phyloP scores from a whole-genome alignment of 2,329 filamentous ascomycete genomes.

The Fusarium verrucosum region DNA sequence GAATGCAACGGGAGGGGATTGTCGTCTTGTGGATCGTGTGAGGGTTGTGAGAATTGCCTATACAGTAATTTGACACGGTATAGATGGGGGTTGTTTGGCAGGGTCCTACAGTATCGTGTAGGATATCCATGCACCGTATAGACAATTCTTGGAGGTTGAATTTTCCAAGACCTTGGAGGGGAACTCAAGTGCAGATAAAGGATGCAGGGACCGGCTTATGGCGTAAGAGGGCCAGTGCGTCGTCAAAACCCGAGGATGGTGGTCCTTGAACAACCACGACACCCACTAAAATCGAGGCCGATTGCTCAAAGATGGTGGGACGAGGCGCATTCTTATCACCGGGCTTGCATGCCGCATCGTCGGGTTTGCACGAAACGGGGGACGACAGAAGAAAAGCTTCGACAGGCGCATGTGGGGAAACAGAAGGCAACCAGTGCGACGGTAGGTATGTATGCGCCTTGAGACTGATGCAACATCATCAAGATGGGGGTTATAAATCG shows the following conservation, averaged over 20 bases:
- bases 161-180: conserved; percentile 25
- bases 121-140: conserved; percentile 43
- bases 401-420: conserved; percentile 38
- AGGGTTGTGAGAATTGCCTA: conserved; percentile 41
- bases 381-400: conserved; percentile 20
- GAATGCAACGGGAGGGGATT: conserved; percentile 42
- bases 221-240: conserved; percentile 34
- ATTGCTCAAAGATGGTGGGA: conserved; percentile 30
- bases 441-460: conserved; percentile 18
- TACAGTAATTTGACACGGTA: conserved; percentile 38
- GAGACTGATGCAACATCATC: conserved; percentile 18
- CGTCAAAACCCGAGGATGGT: conserved; percentile 14
- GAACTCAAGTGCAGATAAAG: conserved; percentile 41
- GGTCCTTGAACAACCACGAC: conserved; percentile 24
- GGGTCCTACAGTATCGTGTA: conserved; percentile 27
- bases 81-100: not conserved
- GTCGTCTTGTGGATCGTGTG: conserved; percentile 40
- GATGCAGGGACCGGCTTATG: conserved; percentile 41
- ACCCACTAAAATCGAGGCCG: conserved; percentile 18
- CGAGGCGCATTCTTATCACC: conserved; percentile 15
- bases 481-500: conserved; percentile 22
- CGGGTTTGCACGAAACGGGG: conserved; percentile 31
- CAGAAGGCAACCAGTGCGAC: conserved; percentile 1
- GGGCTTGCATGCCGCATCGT: conserved; percentile 18
- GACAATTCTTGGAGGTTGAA: conserved; percentile 44